Evolutionary conservation across 176 grass and related monocot species (phyloP).

Genomic region (Carex kokanica): DNA sequence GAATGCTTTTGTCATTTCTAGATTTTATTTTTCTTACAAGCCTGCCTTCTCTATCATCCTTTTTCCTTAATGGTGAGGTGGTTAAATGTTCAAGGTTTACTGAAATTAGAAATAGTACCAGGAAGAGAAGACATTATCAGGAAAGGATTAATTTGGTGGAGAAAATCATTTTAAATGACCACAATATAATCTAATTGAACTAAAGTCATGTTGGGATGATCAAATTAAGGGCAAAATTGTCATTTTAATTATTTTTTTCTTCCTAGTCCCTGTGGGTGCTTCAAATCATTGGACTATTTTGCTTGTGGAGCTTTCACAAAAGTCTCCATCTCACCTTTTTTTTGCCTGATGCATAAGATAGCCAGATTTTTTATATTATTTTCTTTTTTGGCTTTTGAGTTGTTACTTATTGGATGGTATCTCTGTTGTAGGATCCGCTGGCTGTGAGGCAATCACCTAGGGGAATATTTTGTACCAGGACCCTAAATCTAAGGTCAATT

Average conservation of each 20-base stretch:
- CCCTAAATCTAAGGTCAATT: slow-evolving; percentile 89
- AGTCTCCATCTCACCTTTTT: neutral
- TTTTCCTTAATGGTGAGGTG: too few species aligned
- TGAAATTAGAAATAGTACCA: neutral
- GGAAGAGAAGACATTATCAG: neutral
- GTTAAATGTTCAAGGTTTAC: too few species aligned
- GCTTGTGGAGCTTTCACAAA: neutral
- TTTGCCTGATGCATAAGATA: neutral
- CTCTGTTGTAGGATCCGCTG: slow-evolving; percentile 59
- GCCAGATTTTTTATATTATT: neutral
- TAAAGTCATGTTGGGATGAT: neutral
- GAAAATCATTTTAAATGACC: neutral
- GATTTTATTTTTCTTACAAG: too few species aligned
- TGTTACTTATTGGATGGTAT: slow-evolving; percentile 1
- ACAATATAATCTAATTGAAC: neutral
- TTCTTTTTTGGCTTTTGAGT: neutral
- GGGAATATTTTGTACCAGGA: slow-evolving; percentile 93
- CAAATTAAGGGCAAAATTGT: neutral
- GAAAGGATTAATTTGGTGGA: neutral
- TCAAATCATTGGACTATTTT: neutral
- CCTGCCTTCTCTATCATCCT: too few species aligned
- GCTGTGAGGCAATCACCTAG: slow-evolving; percentile 75
- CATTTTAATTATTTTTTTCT: neutral
- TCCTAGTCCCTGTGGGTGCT: neutral
- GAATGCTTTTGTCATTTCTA: too few species aligned